A percentile compares a stretch with the other conserved stretches of the same genome.
Evolutionary conservation across 139 green algal genomes (phyloP).

Genomic region (Chlamydomonas sp.): DNA sequence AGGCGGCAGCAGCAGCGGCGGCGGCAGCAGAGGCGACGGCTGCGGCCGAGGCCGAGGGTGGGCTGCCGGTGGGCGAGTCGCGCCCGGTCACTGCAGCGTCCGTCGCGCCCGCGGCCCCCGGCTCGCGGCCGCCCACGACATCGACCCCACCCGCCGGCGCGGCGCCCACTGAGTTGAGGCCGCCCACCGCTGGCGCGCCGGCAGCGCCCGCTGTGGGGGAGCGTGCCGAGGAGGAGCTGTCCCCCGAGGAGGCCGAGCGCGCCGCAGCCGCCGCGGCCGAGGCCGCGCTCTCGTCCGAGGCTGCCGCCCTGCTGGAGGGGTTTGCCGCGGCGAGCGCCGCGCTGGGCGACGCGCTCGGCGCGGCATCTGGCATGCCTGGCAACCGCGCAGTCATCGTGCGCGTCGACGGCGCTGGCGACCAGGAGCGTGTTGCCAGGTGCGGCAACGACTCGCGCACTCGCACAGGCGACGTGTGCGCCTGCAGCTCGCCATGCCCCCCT

Average conservation of each 20-base stretch:
- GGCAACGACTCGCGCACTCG: too few species aligned
- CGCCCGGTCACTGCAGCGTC: constrained; percentile 14
- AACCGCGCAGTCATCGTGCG: too few species aligned
- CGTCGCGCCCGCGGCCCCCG: background rate
- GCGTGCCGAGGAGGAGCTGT: too few species aligned
- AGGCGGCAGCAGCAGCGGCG: constrained; percentile 1
- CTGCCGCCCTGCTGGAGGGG: background rate
- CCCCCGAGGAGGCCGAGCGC: background rate
- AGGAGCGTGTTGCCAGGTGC: too few species aligned
- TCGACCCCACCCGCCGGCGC: background rate
- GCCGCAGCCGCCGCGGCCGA: constrained; percentile 17
- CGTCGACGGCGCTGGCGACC: too few species aligned
- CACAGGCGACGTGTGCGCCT: too few species aligned
- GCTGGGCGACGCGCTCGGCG: constrained; percentile 3
- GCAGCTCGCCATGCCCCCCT: background rate
- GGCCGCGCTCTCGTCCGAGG: background rate
- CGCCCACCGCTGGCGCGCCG: too few species aligned
- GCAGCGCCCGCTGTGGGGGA: too few species aligned
- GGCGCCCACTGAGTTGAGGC: too few species aligned
- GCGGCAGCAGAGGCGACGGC: constrained; percentile 4
- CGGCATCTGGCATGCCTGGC: too few species aligned
- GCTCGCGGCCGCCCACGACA: constrained; percentile 5
- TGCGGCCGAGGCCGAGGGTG: constrained; percentile 10
- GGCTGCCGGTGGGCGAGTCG: background rate
- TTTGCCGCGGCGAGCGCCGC: background rate